phyloP scores from a whole-genome alignment of 495 filamentous ascomycete species.

The Penicillium goetzii region DNA sequence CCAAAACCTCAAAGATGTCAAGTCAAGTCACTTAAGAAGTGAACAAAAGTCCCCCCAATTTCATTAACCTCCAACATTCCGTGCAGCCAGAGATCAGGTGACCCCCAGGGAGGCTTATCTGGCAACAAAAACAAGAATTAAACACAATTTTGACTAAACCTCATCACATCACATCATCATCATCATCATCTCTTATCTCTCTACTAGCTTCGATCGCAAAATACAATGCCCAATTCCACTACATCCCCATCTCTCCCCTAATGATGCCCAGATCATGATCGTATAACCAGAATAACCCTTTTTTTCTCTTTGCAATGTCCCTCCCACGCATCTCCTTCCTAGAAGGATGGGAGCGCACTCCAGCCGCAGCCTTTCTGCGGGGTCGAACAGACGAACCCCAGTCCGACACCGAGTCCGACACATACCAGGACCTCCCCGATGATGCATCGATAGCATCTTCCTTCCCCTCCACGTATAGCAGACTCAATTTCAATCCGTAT shows the following conservation, averaged over 20 bases:
- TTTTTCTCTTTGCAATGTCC: slow-evolving; percentile 30
- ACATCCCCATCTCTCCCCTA: background rate
- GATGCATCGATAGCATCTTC: slow-evolving; percentile 42
- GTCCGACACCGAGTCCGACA: slow-evolving; percentile 38
- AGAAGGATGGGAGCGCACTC: slow-evolving; percentile 50
- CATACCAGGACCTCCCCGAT: slow-evolving; percentile 42
- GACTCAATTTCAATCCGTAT: slow-evolving; percentile 52
- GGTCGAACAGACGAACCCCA: slow-evolving; percentile 24
- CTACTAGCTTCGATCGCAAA: background rate
- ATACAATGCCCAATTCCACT: background rate
- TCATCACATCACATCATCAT: background rate
- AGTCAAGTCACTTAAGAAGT: too few relatives aligned
- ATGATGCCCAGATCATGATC: background rate
- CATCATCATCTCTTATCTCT: slow-evolving; percentile 5
- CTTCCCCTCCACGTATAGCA: slow-evolving; percentile 46
- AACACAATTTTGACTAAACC: background rate
- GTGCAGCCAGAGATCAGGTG: background rate
- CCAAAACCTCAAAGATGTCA: background rate
- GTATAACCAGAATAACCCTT: background rate
- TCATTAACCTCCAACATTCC: too few relatives aligned
- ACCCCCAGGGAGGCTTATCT: background rate
- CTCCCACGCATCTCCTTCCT: slow-evolving; percentile 43
- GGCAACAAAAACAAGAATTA: background rate
- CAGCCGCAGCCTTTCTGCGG: slow-evolving; percentile 37
- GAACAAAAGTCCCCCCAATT: too few relatives aligned